Percentiles rank a stretch among this genome's conserved stretches.
Evolutionary conservation across 805 yeast species (phyloP).

Genomic region (Zygosaccharomyces siamensis): DNA sequence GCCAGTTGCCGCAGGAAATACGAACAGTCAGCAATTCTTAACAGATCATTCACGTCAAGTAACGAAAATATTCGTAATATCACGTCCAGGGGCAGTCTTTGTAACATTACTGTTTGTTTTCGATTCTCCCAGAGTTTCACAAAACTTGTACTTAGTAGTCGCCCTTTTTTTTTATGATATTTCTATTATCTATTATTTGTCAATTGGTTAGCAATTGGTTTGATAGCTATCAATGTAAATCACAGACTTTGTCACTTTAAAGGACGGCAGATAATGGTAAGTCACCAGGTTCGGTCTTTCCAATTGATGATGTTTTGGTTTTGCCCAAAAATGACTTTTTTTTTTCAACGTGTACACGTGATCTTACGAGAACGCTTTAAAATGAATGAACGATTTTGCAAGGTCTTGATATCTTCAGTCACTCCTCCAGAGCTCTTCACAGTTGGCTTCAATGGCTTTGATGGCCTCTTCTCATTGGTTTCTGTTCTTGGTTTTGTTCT

Average conservation of each 20-base stretch:
- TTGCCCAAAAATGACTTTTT: constrained; percentile 9
- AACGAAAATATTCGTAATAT: constrained; percentile 23
- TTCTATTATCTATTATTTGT: neutral
- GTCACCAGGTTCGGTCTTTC: constrained; percentile 1
- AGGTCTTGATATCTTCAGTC: too few species aligned
- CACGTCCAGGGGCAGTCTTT: constrained; percentile 25
- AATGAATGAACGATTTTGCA: too few species aligned
- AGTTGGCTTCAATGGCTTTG: neutral
- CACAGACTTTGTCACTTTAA: neutral
- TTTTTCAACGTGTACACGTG: constrained; percentile 8
- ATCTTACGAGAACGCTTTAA: neutral
- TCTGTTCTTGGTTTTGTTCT: neutral
- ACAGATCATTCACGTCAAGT: constrained; percentile 23
- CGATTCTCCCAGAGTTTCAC: neutral
- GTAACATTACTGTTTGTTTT: constrained; percentile 9
- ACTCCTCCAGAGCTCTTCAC: neutral
- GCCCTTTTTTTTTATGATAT: neutral
- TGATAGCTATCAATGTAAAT: neutral
- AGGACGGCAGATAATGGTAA: neutral
- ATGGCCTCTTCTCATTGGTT: neutral
- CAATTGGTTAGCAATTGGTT: neutral
- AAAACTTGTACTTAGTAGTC: neutral
- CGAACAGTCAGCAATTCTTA: constrained; percentile 21
- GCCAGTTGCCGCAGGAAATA: constrained; percentile 23
- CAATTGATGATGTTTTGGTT: constrained; percentile 10